These are phyloP conservation scores for Cytospora piceicola DNA, from an alignment of 2,329 filamentous ascomycete species.

Conservation along the genomic window DNA sequence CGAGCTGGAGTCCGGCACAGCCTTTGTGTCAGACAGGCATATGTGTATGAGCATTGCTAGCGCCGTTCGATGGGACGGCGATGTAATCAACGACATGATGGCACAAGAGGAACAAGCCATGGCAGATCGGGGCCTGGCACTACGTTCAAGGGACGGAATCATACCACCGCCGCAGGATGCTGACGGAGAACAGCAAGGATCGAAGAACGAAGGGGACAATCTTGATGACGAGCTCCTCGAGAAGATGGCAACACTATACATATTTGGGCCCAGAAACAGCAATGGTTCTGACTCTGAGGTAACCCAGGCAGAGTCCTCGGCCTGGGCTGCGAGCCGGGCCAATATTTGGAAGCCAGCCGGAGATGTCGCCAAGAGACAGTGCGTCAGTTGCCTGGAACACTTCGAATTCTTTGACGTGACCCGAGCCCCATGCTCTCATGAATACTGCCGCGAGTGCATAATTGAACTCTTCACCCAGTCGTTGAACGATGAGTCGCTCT, in stretches of 20 bases:
- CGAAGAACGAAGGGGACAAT: neutral
- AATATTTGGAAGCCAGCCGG: too few species aligned
- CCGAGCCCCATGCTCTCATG: neutral
- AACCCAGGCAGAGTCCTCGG: constrained; percentile 1
- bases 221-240: neutral
- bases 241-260: neutral
- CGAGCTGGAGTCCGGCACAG: neutral
- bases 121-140: neutral
- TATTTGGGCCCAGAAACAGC: neutral
- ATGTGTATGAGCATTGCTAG: constrained; percentile 8
- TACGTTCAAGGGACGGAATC: neutral
- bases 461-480: neutral
- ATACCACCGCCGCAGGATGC: neutral
- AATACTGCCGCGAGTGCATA: constrained; percentile 9
- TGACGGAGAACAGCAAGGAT: neutral
- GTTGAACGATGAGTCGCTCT: neutral
- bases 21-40: neutral
- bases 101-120: neutral
- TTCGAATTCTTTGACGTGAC: neutral
- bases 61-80: neutral
- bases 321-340: neutral
- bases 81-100: neutral
- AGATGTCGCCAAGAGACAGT: neutral
- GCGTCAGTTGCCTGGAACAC: neutral
- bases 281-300: neutral